Evolutionary conservation across 345 rosid genomes (phyloP).

Genomic region (Fremontodendron californicum): DNA sequence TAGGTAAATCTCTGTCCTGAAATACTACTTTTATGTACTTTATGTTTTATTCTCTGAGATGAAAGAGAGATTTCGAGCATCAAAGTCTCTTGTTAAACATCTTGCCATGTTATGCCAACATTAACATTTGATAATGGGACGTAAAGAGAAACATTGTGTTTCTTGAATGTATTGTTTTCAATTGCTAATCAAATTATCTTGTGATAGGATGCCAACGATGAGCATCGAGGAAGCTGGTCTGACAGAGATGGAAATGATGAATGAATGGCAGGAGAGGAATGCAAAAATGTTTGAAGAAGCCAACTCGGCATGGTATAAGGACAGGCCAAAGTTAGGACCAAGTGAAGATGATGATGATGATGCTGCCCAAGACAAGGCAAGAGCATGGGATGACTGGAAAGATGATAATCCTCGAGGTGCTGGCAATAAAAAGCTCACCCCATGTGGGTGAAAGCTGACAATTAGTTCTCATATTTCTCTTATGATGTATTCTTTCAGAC

Average conservation of each 20-base stretch:
- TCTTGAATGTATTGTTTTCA: background rate
- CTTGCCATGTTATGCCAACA: background rate
- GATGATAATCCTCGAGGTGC: conserved; percentile 98
- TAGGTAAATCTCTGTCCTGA: conserved; percentile 40
- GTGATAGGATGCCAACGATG: conserved; percentile 88
- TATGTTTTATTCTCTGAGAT: background rate
- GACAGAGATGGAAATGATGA: conserved; percentile 91
- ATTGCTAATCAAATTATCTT: conserved; percentile 8
- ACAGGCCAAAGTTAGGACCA: conserved; percentile 36
- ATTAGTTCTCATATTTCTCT: conserved; percentile 1
- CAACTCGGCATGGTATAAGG: conserved; percentile 80
- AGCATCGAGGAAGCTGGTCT: conserved; percentile 98
- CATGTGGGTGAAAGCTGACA: conserved; percentile 60
- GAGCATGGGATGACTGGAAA: conserved; percentile 97
- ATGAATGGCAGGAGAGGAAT: conserved; percentile 84
- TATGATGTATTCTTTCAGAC: conserved; percentile 4
- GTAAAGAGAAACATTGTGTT: too few species aligned
- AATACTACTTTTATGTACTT: background rate
- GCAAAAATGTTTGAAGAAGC: conserved; percentile 84
- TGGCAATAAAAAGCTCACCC: conserved; percentile 92
- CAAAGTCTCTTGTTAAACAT: conserved; percentile 11
- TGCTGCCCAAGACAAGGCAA: conserved; percentile 64
- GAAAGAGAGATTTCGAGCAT: background rate
- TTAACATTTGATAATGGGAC: background rate
- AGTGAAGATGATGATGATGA: conserved; percentile 64